Conservation (phyloP, 768 basidiomycete species). For the Tulasnella sp. region DNA sequence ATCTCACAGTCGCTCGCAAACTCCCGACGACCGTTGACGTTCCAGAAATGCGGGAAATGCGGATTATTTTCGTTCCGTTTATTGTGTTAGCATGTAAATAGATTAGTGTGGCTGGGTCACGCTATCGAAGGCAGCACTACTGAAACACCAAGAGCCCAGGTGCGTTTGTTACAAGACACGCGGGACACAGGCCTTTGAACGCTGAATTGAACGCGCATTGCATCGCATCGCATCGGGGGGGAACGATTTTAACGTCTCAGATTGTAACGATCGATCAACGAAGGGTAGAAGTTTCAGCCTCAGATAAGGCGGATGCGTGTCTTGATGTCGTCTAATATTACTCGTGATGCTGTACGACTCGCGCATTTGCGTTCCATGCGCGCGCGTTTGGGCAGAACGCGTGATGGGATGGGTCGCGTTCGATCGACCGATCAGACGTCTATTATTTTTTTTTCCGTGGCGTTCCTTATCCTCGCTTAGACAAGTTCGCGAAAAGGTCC, state of each 20-base stretch:
- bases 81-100: background rate
- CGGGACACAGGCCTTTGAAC: background rate
- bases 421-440: background rate
- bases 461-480: background rate
- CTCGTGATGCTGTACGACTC: background rate
- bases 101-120: background rate
- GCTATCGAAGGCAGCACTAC: background rate
- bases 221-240: too few species aligned
- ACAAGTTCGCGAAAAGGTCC: background rate
- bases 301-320: background rate
- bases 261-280: background rate
- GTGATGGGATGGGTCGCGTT: background rate
- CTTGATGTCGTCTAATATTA: too few species aligned
- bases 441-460: background rate
- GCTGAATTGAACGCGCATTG: background rate
- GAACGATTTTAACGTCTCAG: background rate
- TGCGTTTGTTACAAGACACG: background rate
- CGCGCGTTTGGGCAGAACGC: background rate
- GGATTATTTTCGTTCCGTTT: background rate
- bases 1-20: slow-evolving; percentile 5
- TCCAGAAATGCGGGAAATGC: background rate
- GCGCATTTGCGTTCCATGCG: background rate
- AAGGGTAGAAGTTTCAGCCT: background rate
- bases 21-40: background rate
- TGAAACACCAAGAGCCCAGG: background rate